Evolutionary conservation across 202 grass and related monocot species (phyloP).

Genomic region (Setaria italica): DNA sequence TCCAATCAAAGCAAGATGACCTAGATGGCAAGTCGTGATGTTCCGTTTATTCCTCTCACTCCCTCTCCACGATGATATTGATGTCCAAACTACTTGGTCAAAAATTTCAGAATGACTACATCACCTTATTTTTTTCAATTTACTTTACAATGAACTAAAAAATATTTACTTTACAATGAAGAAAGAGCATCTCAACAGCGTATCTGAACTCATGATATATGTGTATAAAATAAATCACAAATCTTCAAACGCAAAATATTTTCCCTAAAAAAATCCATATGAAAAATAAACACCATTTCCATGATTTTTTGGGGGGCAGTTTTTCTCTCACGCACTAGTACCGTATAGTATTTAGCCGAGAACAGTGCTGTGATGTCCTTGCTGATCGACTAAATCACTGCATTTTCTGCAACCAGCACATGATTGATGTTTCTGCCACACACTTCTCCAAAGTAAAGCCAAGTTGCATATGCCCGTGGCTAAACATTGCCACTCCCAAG

Average conservation of each 20-base stretch:
- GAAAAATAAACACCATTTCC: neutral
- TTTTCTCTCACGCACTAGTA: neutral
- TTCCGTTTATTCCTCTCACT: conserved; percentile 19
- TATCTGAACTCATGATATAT: neutral
- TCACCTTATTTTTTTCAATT: neutral
- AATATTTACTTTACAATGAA: neutral
- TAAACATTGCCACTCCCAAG: conserved; percentile 19
- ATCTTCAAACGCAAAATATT: neutral
- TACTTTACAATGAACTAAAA: neutral
- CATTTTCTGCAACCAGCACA: conserved; percentile 41
- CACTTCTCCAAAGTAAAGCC: neutral
- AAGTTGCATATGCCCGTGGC: conserved; percentile 27
- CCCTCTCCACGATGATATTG: conserved; percentile 15
- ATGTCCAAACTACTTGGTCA: conserved; percentile 45
- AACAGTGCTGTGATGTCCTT: conserved; percentile 11
- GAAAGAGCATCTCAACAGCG: neutral
- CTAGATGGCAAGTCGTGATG: conserved; percentile 30
- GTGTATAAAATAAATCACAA: neutral
- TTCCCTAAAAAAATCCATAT: neutral
- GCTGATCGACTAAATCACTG: neutral
- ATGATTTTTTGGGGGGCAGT: neutral
- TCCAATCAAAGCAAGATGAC: conserved; percentile 35
- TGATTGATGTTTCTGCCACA: conserved; percentile 26
- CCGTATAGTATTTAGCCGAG: neutral
- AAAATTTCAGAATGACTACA: neutral